Evolutionary conservation across 2,329 filamentous ascomycete species (phyloP).

Genomic region (Ophiognomonia clavigignenti-juglandacearum): DNA sequence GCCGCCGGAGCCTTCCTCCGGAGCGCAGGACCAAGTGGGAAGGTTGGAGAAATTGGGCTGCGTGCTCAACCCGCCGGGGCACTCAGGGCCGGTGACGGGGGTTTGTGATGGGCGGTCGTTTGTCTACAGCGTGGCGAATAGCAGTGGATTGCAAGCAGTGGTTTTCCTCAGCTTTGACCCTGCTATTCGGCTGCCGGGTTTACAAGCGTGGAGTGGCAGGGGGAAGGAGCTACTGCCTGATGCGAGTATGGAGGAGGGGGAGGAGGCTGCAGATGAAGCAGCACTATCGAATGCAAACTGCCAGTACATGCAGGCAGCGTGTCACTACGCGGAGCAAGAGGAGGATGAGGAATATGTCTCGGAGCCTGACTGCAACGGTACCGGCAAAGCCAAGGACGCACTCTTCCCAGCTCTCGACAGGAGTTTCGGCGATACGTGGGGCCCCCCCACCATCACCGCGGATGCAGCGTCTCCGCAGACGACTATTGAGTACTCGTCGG

Average conservation of each 20-base stretch:
- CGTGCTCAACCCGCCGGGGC: constrained; percentile 34
- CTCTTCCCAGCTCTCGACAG: not conserved
- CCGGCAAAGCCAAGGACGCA: constrained; percentile 1
- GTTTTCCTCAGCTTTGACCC: constrained; percentile 41
- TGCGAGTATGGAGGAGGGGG: not conserved
- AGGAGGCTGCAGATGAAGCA: not conserved
- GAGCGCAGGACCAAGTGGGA: constrained; percentile 19
- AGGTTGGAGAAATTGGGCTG: constrained; percentile 30
- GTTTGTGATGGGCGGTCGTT: constrained; percentile 42
- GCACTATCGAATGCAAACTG: no score
- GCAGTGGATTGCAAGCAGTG: constrained; percentile 26
- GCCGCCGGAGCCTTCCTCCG: constrained; percentile 28
- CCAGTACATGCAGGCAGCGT: not conserved
- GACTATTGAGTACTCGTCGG: not conserved
- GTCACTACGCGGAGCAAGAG: not conserved
- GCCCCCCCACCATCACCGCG: not conserved
- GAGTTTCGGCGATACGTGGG: not conserved
- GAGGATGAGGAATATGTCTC: not conserved
- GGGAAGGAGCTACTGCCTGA: not conserved
- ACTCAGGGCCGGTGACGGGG: constrained; percentile 33
- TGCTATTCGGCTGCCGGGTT: constrained; percentile 26
- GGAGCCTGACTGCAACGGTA: not conserved
- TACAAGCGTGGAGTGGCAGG: constrained; percentile 21
- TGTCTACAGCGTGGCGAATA: constrained; percentile 36
- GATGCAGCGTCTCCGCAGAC: not conserved